phyloP scores from a whole-genome alignment of 768 basidiomycete genomes.

The Suillus tomentosus region DNA sequence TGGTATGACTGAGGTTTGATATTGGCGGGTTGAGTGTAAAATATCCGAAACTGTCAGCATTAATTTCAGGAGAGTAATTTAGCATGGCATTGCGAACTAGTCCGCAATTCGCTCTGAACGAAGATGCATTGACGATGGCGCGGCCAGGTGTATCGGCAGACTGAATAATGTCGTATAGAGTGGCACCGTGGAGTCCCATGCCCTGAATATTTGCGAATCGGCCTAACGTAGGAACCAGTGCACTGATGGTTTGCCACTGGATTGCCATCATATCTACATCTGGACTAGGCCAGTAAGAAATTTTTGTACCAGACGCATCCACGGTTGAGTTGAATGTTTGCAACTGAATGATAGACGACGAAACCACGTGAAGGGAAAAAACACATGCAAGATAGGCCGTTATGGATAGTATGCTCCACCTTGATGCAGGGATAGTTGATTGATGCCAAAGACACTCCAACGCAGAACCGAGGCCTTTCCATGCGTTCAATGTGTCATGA shows the following conservation, averaged over 20 bases:
- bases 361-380: conserved; percentile 22
- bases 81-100: conserved; percentile 12
- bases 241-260: conserved; percentile 4
- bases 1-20: conserved; percentile 10
- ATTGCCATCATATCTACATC: background rate
- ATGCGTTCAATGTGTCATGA: conserved; percentile 23
- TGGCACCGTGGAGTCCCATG: conserved; percentile 16
- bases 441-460: conserved; percentile 20
- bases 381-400: conserved; percentile 21
- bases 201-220: conserved; percentile 6
- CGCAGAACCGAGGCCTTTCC: conserved; percentile 27
- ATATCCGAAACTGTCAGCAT: background rate
- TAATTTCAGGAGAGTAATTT: background rate
- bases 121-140: conserved; percentile 19
- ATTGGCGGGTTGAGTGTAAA: background rate
- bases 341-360: conserved; percentile 25
- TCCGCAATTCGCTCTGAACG: conserved; percentile 13
- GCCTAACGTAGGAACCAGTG: conserved; percentile 6
- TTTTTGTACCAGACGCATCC: background rate
- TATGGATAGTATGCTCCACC: conserved; percentile 17
- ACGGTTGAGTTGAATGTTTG: conserved; percentile 15
- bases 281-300: conserved; percentile 14
- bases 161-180: conserved; percentile 16
- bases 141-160: background rate
- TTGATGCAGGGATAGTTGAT: conserved; percentile 15